These are phyloP conservation scores for Diaporthe helianthi DNA, from an alignment of 2,329 filamentous ascomycete species.

Conservation along the genomic window DNA sequence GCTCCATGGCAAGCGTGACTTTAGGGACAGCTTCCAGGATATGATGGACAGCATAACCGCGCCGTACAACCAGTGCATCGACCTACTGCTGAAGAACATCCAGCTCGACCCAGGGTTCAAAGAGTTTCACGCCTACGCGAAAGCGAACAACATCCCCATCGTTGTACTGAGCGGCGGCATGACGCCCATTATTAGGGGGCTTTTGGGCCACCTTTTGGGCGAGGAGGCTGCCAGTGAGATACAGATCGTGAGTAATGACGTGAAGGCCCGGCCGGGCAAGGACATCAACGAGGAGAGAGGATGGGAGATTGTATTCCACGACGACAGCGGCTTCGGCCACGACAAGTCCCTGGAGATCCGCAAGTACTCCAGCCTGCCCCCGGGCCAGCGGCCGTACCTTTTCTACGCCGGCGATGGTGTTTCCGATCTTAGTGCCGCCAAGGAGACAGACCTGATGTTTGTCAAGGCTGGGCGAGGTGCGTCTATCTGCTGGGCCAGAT, in stretches of 20 bases:
- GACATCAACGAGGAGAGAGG: slow-evolving; percentile 79
- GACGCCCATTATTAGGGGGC: slow-evolving; percentile 85
- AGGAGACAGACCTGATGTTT: slow-evolving; percentile 91
- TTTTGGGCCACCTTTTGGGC: slow-evolving; percentile 83
- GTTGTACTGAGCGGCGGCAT: slow-evolving; percentile 93
- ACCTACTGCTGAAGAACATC: slow-evolving; percentile 81
- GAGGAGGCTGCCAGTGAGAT: slow-evolving; percentile 75
- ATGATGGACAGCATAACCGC: slow-evolving; percentile 90
- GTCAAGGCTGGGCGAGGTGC: slow-evolving; percentile 88
- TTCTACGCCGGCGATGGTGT: slow-evolving; percentile 97
- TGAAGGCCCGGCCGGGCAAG: slow-evolving; percentile 69
- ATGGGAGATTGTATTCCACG: slow-evolving; percentile 89
- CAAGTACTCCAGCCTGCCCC: slow-evolving; percentile 79
- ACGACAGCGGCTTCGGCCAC: slow-evolving; percentile 91
- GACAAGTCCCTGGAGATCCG: slow-evolving; percentile 94
- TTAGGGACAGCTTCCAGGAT: slow-evolving; percentile 85
- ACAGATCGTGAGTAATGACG: slow-evolving; percentile 90
- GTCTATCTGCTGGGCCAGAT: slow-evolving; percentile 38
- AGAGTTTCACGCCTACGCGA: slow-evolving; percentile 85
- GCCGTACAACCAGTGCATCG: slow-evolving; percentile 83
- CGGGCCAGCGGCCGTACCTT: slow-evolving; percentile 75
- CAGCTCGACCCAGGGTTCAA: slow-evolving; percentile 87
- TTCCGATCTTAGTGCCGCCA: slow-evolving; percentile 88
- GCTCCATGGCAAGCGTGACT: slow-evolving; percentile 72
- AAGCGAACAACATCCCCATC: slow-evolving; percentile 83